Evolutionary conservation across 179 eudicot genomes (phyloP).

Genomic region (Pouteria campechiana): DNA sequence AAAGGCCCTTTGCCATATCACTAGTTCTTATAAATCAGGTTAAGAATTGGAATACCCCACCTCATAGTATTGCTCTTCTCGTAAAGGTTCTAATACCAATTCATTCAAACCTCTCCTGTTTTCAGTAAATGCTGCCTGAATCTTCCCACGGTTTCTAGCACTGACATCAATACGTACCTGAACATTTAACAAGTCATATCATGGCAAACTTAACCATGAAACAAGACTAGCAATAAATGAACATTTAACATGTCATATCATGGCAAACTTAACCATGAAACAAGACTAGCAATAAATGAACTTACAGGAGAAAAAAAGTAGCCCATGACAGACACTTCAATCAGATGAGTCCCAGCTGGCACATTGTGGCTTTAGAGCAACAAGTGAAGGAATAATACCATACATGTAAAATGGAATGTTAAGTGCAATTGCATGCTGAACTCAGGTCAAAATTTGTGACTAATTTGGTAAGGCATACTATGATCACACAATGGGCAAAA

Average conservation of each 20-base stretch:
- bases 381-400: conserved; percentile 46
- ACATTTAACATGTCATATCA: not conserved
- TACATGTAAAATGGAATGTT: no score
- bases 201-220: not conserved
- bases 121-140: conserved; percentile 97
- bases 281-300: not conserved
- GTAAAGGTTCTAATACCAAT: conserved; percentile 88
- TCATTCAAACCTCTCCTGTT: conserved; percentile 76
- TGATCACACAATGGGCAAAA: no score
- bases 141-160: conserved; percentile 94
- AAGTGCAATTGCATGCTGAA: no score
- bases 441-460: no score
- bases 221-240: not conserved
- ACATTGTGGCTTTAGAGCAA: conserved; percentile 64
- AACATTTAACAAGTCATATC: not conserved
- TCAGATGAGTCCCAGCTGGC: conserved; percentile 93
- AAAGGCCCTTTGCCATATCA: no score
- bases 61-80: conserved; percentile 90
- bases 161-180: conserved; percentile 96
- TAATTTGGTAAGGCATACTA: no score
- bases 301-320: conserved; percentile 92
- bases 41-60: no score
- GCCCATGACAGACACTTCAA: conserved; percentile 84
- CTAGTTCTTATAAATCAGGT: no score
- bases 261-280: not conserved